These are phyloP conservation scores for Leccinum subgranulosum DNA, from an alignment of 768 basidiomycete genomes.

Conservation along the genomic window DNA sequence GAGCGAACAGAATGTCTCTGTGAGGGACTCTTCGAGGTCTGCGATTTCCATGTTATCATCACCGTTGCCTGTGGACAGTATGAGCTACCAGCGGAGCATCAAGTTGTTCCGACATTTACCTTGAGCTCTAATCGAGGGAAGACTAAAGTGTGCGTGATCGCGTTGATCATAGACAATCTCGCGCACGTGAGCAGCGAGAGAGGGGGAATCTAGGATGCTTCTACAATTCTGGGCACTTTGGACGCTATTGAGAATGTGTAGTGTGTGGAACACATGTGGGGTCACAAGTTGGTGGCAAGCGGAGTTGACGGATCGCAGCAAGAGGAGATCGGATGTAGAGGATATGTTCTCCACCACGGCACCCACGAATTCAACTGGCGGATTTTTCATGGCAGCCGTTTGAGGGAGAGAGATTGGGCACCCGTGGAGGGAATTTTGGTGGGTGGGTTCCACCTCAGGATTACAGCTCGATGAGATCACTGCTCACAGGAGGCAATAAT, in stretches of 20 bases:
- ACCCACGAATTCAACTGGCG: slow-evolving; percentile 28
- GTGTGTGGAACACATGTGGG: slow-evolving; percentile 18
- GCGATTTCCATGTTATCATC: background rate
- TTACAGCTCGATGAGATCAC: too few species aligned
- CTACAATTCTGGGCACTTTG: slow-evolving; percentile 24
- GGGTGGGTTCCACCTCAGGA: too few species aligned
- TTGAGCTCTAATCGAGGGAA: slow-evolving; percentile 12
- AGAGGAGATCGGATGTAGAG: slow-evolving; percentile 20
- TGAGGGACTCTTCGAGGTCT: background rate
- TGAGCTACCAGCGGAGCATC: background rate
- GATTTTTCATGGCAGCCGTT: slow-evolving; percentile 16
- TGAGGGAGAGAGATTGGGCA: background rate
- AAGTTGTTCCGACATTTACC: slow-evolving; percentile 4
- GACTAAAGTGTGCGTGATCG: slow-evolving; percentile 21
- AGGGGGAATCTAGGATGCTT: slow-evolving; percentile 22
- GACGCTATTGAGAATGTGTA: slow-evolving; percentile 24
- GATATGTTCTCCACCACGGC: slow-evolving; percentile 23
- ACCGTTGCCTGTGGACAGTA: background rate
- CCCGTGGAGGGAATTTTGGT: too few species aligned
- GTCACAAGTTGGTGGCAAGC: slow-evolving; percentile 25
- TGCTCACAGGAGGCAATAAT: too few species aligned
- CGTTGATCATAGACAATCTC: slow-evolving; percentile 31
- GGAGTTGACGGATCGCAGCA: background rate
- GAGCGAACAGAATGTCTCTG: background rate
- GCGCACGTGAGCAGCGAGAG: slow-evolving; percentile 21